Percentiles rank a stretch among this genome's conserved stretches.
Conservation (phyloP, 306 rosid genomes). For the Ammopiptanthus mongolicus region DNA sequence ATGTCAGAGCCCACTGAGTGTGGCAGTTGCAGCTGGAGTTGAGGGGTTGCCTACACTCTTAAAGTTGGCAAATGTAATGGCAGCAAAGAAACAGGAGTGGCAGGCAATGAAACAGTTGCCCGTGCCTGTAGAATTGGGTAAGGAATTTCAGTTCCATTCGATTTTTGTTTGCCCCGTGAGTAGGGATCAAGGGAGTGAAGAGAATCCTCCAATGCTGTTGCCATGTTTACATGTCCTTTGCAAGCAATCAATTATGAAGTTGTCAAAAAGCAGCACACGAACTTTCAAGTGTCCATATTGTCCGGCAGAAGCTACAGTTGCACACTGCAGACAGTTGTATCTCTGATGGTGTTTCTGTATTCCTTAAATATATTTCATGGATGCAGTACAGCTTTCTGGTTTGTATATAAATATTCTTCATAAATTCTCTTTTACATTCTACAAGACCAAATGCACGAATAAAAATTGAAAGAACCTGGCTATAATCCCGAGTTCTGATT, state of each 20-base stretch:
- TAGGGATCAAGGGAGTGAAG: constrained; percentile 76
- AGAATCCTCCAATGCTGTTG: constrained; percentile 81
- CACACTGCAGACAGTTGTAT: constrained; percentile 56
- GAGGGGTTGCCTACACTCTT: constrained; percentile 78
- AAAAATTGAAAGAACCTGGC: constrained; percentile 33
- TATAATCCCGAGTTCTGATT: constrained; percentile 10
- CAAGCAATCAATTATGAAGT: constrained; percentile 73
- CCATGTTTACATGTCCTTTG: constrained; percentile 88
- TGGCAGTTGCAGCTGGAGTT: constrained; percentile 73
- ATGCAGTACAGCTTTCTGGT: constrained; percentile 31
- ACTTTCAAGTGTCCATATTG: constrained; percentile 83
- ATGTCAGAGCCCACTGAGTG: constrained; percentile 51
- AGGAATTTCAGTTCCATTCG: constrained; percentile 85
- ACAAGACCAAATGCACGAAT: constrained; percentile 16
- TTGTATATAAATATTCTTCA: constrained; percentile 47
- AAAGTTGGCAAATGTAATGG: constrained; percentile 79
- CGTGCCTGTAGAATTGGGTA: constrained; percentile 73
- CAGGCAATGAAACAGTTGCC: constrained; percentile 75
- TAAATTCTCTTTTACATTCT: constrained; percentile 25
- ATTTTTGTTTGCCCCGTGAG: constrained; percentile 89
- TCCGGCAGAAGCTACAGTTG: constrained; percentile 56
- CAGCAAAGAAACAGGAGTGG: constrained; percentile 88
- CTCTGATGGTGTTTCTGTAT: constrained; percentile 40
- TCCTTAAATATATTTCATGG: constrained; percentile 13
- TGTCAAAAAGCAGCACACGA: constrained; percentile 65